Conservation (phyloP, 352 stramenopile species). For the Phytopythium litorale region DNA sequence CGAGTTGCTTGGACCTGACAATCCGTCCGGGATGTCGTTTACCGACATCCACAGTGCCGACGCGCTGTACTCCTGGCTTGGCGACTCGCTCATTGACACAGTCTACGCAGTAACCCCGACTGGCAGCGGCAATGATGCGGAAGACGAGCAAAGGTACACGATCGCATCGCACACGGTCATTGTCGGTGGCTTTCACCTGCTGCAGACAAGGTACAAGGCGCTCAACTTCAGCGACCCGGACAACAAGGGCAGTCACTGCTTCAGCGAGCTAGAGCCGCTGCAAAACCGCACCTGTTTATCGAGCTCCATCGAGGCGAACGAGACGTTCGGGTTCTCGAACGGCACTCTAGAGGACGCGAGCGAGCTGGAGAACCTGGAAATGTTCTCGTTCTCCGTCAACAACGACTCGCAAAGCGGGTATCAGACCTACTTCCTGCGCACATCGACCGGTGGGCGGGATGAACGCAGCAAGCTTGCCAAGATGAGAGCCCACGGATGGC, state of each 20-base stretch:
- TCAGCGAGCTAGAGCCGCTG: constrained; percentile 36
- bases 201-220: constrained; percentile 41
- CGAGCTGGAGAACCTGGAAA: constrained; percentile 35
- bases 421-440: constrained; percentile 61
- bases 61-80: constrained; percentile 59
- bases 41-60: constrained; percentile 32
- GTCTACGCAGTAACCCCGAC: constrained; percentile 24
- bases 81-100: constrained; percentile 46
- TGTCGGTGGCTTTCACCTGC: constrained; percentile 60
- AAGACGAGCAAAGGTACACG: constrained; percentile 38
- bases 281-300: constrained; percentile 41
- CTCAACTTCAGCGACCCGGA: constrained; percentile 39
- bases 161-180: constrained; percentile 61
- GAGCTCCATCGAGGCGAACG: constrained; percentile 20
- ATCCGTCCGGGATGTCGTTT: constrained; percentile 33
- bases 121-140: constrained; percentile 14
- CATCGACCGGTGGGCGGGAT: constrained; percentile 20
- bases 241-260: constrained; percentile 39
- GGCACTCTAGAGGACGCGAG: constrained; percentile 21
- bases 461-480: constrained; percentile 20
- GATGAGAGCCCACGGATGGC: constrained; percentile 51
- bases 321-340: constrained; percentile 34
- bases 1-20: constrained; percentile 35
- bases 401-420: constrained; percentile 39
- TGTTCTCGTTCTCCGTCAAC: constrained; percentile 51